These are phyloP conservation scores for Davidsoniella eucalypti DNA, from an alignment of 2,329 filamentous ascomycete species.

Conservation along the genomic window DNA sequence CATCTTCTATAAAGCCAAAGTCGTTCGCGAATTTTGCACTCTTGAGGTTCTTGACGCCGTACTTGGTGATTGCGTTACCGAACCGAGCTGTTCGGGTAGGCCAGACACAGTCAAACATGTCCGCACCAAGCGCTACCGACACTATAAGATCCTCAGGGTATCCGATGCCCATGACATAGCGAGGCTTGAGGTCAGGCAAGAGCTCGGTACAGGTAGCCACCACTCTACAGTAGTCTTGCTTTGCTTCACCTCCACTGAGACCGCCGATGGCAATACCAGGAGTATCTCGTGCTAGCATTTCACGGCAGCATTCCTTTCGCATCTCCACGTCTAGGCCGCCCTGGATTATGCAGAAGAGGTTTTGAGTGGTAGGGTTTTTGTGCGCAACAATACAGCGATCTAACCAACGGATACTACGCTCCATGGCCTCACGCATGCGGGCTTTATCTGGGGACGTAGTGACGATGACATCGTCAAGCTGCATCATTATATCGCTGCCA, in stretches of 20 bases:
- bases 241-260: slow-evolving; percentile 85
- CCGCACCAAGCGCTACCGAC: slow-evolving; percentile 80
- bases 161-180: slow-evolving; percentile 97
- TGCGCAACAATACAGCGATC: slow-evolving; percentile 89
- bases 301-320: slow-evolving; percentile 62
- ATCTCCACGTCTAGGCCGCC: slow-evolving; percentile 82
- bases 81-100: slow-evolving; percentile 91
- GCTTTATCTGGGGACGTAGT: slow-evolving; percentile 81
- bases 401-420: slow-evolving; percentile 85
- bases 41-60: slow-evolving; percentile 71
- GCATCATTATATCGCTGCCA: slow-evolving; percentile 98
- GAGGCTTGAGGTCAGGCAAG: slow-evolving; percentile 79
- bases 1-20: slow-evolving; percentile 68
- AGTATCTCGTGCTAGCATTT: slow-evolving; percentile 82
- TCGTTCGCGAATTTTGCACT: slow-evolving; percentile 61
- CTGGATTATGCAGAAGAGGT: slow-evolving; percentile 97
- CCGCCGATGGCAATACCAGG: slow-evolving; percentile 95
- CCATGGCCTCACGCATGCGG: slow-evolving; percentile 88
- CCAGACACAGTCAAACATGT: slow-evolving; percentile 99
- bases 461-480: slow-evolving; percentile 92
- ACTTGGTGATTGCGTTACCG: slow-evolving; percentile 75
- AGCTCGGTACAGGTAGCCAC: slow-evolving; percentile 72
- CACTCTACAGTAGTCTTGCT: slow-evolving; percentile 79
- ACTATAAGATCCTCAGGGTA: slow-evolving; percentile 94
- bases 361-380: slow-evolving; percentile 66